phyloP scores from a whole-genome alignment of 148 eudicot species.

The Vaccinium macrocarpon region DNA sequence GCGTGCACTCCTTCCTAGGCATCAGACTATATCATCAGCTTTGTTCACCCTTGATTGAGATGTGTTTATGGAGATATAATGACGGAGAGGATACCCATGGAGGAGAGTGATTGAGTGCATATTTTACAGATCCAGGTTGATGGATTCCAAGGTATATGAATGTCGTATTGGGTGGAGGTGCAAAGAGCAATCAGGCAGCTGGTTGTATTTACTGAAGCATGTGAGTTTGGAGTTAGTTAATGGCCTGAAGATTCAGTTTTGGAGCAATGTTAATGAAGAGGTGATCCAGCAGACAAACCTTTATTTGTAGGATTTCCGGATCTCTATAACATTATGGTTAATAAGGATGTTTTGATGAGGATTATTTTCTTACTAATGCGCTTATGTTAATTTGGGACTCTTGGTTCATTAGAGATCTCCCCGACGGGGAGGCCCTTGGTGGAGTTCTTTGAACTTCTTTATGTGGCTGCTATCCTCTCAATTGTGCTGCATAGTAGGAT shows the following conservation, averaged over 20 bases:
- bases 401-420: background rate
- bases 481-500: background rate
- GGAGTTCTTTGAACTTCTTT: background rate
- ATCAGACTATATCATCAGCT: background rate
- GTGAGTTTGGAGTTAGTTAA: background rate
- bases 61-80: background rate
- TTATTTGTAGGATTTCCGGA: background rate
- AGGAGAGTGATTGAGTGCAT: background rate
- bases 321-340: background rate
- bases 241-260: background rate
- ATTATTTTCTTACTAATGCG: background rate
- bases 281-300: background rate
- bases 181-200: background rate
- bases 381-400: background rate
- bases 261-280: background rate
- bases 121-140: background rate
- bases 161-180: too few species aligned
- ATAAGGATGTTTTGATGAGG: background rate
- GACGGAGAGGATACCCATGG: background rate
- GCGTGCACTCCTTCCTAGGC: background rate
- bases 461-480: background rate
- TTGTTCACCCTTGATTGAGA: background rate
- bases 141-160: background rate
- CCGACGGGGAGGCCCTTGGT: background rate
- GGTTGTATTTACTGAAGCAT: background rate